Evolutionary conservation across 2,329 filamentous ascomycete genomes (phyloP).

Genomic region (Tolypocladium amazonense): DNA sequence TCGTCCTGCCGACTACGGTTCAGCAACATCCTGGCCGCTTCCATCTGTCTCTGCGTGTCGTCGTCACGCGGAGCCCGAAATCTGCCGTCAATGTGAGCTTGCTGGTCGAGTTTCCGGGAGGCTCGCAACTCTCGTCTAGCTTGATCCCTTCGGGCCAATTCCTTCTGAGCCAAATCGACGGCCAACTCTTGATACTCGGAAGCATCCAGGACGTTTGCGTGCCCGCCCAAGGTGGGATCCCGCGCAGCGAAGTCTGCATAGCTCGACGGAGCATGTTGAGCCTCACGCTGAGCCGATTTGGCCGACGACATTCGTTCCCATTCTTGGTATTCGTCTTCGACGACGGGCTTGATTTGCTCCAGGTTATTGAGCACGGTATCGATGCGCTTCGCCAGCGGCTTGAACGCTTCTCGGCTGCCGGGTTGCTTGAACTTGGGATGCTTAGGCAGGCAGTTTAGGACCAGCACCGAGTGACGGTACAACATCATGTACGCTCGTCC

Average conservation of each 20-base stretch:
- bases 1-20: constrained; percentile 16
- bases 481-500: constrained; percentile 83
- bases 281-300: constrained; percentile 11
- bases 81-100: background rate
- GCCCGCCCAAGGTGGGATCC: constrained; percentile 51
- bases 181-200: constrained; percentile 65
- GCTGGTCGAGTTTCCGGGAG: constrained; percentile 15
- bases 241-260: constrained; percentile 39
- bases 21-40: constrained; percentile 36
- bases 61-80: constrained; percentile 23
- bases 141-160: constrained; percentile 58
- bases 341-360: constrained; percentile 68
- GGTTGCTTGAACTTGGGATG: constrained; percentile 67
- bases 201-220: constrained; percentile 53
- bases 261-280: constrained; percentile 13
- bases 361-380: constrained; percentile 56
- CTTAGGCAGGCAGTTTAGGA: constrained; percentile 60
- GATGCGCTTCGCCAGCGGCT: constrained; percentile 36
- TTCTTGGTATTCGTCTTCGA: constrained; percentile 59
- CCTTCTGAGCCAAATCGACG: constrained; percentile 62
- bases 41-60: constrained; percentile 40
- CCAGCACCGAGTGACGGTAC: constrained; percentile 80
- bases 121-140: constrained; percentile 45
- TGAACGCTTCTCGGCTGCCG: constrained; percentile 53
- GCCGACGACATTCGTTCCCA: constrained; percentile 47